Percentiles rank a stretch among this genome's conserved stretches.
Evolutionary conservation across 768 basidiomycete genomes (phyloP).

Genomic region (Suillus decipiens): DNA sequence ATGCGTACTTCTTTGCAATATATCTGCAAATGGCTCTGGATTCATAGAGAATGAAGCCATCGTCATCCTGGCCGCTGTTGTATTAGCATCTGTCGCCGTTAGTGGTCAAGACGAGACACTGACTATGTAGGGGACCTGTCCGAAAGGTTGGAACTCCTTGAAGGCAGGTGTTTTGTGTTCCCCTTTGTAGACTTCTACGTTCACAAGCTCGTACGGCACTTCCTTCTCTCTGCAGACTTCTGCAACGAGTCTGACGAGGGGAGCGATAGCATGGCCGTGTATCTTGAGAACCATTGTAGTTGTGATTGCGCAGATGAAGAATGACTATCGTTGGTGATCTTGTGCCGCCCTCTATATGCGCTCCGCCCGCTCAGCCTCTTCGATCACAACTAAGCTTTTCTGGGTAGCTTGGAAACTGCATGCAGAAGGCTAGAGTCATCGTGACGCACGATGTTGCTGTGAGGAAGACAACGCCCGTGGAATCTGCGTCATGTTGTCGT

Average conservation of each 20-base stretch:
- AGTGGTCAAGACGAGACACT: neutral
- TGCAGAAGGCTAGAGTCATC: neutral
- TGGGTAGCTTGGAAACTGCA: neutral
- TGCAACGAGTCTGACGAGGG: conserved; percentile 21
- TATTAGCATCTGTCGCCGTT: neutral
- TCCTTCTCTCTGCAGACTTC: conserved; percentile 17
- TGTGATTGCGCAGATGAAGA: neutral
- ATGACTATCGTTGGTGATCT: neutral
- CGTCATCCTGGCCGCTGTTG: conserved; percentile 42
- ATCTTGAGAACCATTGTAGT: conserved; percentile 20
- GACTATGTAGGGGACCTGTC: conserved; percentile 35
- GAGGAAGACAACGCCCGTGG: neutral
- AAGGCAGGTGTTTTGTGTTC: conserved; percentile 25
- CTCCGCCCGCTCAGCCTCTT: neutral
- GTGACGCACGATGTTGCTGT: conserved; percentile 1
- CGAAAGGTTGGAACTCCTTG: conserved; percentile 33
- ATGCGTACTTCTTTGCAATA: conserved; percentile 50
- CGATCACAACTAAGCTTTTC: neutral
- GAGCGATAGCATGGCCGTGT: conserved; percentile 15
- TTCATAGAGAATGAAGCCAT: conserved; percentile 58
- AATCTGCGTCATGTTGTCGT: neutral
- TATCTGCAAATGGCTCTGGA: conserved; percentile 58
- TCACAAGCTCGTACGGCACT: conserved; percentile 24
- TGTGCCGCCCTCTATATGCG: conserved; percentile 1
- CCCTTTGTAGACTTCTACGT: conserved; percentile 18